Conservation (phyloP, 2,329 filamentous ascomycete genomes). For the Zasmidium cellare region DNA sequence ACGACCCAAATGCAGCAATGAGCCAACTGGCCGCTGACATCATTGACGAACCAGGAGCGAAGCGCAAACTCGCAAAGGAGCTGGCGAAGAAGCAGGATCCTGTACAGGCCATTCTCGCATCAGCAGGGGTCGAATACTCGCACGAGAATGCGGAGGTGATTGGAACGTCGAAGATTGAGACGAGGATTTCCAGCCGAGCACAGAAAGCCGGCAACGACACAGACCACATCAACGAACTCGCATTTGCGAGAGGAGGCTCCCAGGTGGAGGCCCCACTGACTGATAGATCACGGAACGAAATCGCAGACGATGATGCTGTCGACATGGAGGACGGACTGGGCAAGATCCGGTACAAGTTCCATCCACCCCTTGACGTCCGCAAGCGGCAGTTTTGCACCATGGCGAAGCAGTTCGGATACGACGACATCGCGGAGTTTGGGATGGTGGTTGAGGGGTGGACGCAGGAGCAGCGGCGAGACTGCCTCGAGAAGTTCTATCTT, state of each 20-base stretch:
- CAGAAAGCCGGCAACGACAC: conserved; percentile 59
- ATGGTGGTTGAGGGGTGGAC: conserved; percentile 89
- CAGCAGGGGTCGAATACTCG: conserved; percentile 89
- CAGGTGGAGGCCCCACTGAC: conserved; percentile 26
- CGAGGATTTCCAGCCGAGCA: conserved; percentile 75
- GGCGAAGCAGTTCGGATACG: conserved; percentile 76
- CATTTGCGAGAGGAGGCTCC: conserved; percentile 45
- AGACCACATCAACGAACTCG: conserved; percentile 49
- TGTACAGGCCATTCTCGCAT: conserved; percentile 82
- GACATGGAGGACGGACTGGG: conserved; percentile 19
- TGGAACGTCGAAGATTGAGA: conserved; percentile 88
- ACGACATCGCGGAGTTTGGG: conserved; percentile 78
- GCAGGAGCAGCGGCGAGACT: conserved; percentile 75
- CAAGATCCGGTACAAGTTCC: conserved; percentile 60
- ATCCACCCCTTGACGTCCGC: conserved; percentile 72
- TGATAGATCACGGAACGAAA: not conserved
- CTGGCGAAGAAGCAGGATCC: conserved; percentile 61
- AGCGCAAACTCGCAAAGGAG: conserved; percentile 40
- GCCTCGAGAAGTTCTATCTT: conserved; percentile 77
- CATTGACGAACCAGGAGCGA: conserved; percentile 37
- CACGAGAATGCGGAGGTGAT: conserved; percentile 96
- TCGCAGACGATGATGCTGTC: conserved; percentile 29
- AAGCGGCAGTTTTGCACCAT: conserved; percentile 87
- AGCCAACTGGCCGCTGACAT: conserved; percentile 69
- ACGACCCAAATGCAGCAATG: conserved; percentile 65